These are phyloP conservation scores for Lachancea sp. DNA, from an alignment of 805 yeast species.

Conservation along the genomic window DNA sequence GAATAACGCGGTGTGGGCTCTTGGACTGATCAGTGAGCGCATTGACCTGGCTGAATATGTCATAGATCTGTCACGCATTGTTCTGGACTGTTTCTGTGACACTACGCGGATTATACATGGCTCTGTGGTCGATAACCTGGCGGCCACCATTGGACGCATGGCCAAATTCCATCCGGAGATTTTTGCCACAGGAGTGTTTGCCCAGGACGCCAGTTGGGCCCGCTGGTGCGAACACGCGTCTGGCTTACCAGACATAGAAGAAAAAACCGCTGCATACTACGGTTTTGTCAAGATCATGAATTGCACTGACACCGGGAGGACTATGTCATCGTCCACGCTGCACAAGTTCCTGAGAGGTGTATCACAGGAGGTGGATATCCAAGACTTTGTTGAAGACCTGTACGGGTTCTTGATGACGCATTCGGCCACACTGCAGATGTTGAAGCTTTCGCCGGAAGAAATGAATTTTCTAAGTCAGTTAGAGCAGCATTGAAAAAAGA, in stretches of 20 bases:
- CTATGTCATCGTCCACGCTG: slow-evolving; percentile 19
- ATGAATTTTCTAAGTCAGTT: slow-evolving; percentile 25
- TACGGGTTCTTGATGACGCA: slow-evolving; percentile 23
- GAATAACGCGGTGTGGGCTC: slow-evolving; percentile 83
- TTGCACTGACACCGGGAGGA: slow-evolving; percentile 16
- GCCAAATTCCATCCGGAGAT: slow-evolving; percentile 58
- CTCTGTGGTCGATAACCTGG: slow-evolving; percentile 78
- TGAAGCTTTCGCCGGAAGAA: slow-evolving; percentile 19
- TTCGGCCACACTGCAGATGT: slow-evolving; percentile 17
- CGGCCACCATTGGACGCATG: slow-evolving; percentile 82
- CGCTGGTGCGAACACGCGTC: slow-evolving; percentile 69
- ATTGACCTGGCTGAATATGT: slow-evolving; percentile 27
- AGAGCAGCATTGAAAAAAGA: slow-evolving; percentile 1
- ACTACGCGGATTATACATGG: slow-evolving; percentile 22
- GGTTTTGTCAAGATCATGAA: slow-evolving; percentile 73
- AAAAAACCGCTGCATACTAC: slow-evolving; percentile 77
- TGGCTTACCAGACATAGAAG: slow-evolving; percentile 70
- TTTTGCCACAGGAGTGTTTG: slow-evolving; percentile 42
- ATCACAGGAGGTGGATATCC: slow-evolving; percentile 25
- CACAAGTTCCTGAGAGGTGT: slow-evolving; percentile 26
- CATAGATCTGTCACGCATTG: slow-evolving; percentile 25
- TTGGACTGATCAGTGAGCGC: slow-evolving; percentile 78
- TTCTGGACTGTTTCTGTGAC: slow-evolving; percentile 26
- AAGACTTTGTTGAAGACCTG: slow-evolving; percentile 27
- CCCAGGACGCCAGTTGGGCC: slow-evolving; percentile 37